Conservation (phyloP, 306 rosid genomes). For the Medicago ruthenica region DNA sequence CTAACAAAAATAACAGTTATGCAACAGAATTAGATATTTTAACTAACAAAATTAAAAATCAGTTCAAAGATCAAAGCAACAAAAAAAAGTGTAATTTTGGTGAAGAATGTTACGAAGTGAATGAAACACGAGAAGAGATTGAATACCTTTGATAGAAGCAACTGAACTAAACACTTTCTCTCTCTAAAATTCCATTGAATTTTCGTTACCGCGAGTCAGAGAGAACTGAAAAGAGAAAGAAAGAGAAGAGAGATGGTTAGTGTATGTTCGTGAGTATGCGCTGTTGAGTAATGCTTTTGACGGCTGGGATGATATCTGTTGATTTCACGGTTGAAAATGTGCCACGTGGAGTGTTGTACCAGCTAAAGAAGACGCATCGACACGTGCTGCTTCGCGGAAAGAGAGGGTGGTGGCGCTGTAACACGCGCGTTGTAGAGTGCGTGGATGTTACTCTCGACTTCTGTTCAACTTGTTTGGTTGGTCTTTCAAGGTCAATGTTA, state of each 20-base stretch:
- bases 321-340: constrained; percentile 8
- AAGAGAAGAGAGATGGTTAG: background rate
- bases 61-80: constrained; percentile 14
- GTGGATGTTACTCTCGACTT: background rate
- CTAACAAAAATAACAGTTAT: constrained; percentile 40
- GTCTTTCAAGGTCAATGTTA: background rate
- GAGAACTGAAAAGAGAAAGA: constrained; percentile 1
- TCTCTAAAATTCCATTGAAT: constrained; percentile 41
- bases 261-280: constrained; percentile 46
- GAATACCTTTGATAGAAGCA: constrained; percentile 50
- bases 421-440: constrained; percentile 7
- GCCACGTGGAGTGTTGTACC: constrained; percentile 62
- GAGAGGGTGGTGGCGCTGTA: constrained; percentile 34
- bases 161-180: constrained; percentile 38
- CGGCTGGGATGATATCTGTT: constrained; percentile 76
- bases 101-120: constrained; percentile 7
- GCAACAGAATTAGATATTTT: constrained; percentile 35
- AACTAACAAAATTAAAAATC: constrained; percentile 46
- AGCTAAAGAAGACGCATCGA: constrained; percentile 68
- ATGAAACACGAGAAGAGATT: constrained; percentile 7
- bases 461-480: too few relatives aligned
- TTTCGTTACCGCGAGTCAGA: constrained; percentile 48
- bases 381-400: constrained; percentile 85
- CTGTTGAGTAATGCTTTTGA: constrained; percentile 55
- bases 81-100: constrained; percentile 21